Percentiles rank a stretch among this genome's conserved stretches.
Evolutionary conservation across 2,329 filamentous ascomycete genomes (phyloP).

Genomic region (Seiridium unicorne): DNA sequence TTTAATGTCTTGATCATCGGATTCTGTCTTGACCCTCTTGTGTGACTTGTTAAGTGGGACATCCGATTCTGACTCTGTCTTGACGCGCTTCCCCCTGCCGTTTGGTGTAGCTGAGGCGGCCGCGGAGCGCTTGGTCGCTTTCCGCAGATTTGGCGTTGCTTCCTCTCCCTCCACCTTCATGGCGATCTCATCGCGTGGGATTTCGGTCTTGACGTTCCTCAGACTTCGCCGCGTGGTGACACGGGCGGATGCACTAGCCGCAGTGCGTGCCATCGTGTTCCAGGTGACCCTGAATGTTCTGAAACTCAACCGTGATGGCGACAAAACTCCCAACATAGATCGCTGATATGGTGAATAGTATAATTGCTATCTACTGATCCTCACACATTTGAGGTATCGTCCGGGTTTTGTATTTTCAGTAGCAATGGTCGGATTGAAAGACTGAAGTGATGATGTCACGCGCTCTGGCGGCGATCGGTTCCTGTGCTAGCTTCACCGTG

Average conservation of each 20-base stretch:
- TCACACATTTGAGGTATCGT: too few species aligned
- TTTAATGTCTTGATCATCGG: conserved; percentile 6
- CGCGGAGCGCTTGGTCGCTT: neutral
- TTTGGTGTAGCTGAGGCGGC: neutral
- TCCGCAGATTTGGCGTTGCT: neutral
- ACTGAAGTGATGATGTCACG: conserved; percentile 8
- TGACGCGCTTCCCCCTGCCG: conserved; percentile 14
- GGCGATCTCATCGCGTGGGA: neutral
- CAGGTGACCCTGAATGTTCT: neutral
- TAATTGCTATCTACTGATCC: too few species aligned
- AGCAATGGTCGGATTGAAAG: neutral
- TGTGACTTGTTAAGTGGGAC: neutral
- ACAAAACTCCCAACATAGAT: neutral
- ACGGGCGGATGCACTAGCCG: neutral
- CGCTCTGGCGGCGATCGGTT: conserved; percentile 1
- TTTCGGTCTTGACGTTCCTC: conserved; percentile 8
- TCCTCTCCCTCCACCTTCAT: conserved; percentile 16
- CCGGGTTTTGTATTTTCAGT: too few species aligned
- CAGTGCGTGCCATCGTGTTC: conserved; percentile 7
- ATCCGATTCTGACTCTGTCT: conserved; percentile 7
- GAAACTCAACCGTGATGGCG: neutral
- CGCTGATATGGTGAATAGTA: neutral
- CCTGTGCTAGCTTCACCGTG: conserved; percentile 8
- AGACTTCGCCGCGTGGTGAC: conserved; percentile 8
- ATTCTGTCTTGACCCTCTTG: neutral